phyloP scores from a whole-genome alignment of 441 rosid genomes.

The Hura crepitans region DNA sequence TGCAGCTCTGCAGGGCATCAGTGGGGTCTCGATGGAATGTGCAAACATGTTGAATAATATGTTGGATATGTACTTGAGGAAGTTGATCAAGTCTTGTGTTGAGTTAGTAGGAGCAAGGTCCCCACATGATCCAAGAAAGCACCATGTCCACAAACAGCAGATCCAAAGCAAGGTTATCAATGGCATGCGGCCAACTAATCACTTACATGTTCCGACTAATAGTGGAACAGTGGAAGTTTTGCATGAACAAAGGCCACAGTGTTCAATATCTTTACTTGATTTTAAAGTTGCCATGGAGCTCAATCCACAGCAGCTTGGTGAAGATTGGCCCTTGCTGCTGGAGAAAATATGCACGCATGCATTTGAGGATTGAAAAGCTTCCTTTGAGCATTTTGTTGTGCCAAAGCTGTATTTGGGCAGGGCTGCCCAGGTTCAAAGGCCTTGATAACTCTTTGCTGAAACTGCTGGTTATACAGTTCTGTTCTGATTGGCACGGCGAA shows the following conservation, averaged over 20 bases:
- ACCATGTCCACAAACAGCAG: conserved; percentile 39
- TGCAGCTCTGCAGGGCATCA: conserved; percentile 59
- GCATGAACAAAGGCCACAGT: conserved; percentile 38
- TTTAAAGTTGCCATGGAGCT: conserved; percentile 82
- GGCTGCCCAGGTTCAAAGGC: conserved; percentile 40
- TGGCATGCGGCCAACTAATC: conserved; percentile 37
- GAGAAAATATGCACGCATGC: conserved; percentile 53
- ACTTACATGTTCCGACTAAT: conserved; percentile 44
- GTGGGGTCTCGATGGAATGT: conserved; percentile 61
- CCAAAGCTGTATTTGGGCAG: conserved; percentile 26
- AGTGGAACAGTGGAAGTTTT: conserved; percentile 31
- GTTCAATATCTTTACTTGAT: conserved; percentile 54
- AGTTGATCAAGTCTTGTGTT: conserved; percentile 55
- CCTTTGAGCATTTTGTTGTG: no score
- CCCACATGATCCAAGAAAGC: conserved; percentile 31
- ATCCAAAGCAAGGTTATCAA: conserved; percentile 43
- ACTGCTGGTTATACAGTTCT: conserved; percentile 30
- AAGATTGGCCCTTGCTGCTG: conserved; percentile 74
- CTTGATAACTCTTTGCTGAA: conserved; percentile 31
- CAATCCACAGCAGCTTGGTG: conserved; percentile 71
- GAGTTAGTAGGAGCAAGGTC: conserved; percentile 40
- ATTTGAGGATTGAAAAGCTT: no score
- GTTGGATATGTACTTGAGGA: conserved; percentile 64
- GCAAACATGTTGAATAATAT: conserved; percentile 48
- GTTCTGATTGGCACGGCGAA: conserved; percentile 26